These are phyloP conservation scores for Curvularia eragrostidis DNA, from an alignment of 2,329 filamentous ascomycete genomes.

Conservation along the genomic window DNA sequence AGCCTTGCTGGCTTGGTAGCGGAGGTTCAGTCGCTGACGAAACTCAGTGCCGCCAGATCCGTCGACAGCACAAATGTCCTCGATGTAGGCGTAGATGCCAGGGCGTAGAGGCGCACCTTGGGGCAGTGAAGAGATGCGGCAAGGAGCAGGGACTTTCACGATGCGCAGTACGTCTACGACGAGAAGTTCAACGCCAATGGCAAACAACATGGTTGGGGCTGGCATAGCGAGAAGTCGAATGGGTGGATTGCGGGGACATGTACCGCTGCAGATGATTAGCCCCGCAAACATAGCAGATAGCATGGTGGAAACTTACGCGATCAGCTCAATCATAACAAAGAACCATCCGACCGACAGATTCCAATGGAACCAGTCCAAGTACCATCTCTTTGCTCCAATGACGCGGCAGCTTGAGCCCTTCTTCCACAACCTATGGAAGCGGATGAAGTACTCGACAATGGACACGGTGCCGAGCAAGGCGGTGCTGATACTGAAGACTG, in stretches of 20 bases:
- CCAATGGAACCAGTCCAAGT: conserved; percentile 65
- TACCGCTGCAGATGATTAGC: conserved; percentile 48
- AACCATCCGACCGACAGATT: conserved; percentile 63
- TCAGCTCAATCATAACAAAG: conserved; percentile 63
- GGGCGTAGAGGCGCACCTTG: conserved; percentile 59
- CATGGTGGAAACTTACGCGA: conserved; percentile 50
- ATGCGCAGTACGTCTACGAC: conserved; percentile 58
- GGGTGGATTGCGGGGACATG: conserved; percentile 55
- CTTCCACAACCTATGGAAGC: conserved; percentile 58
- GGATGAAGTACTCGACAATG: conserved; percentile 62
- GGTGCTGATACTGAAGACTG: conserved; percentile 63
- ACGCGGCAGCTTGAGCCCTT: conserved; percentile 61
- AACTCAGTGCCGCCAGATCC: conserved; percentile 61
- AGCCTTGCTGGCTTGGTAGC: conserved; percentile 61
- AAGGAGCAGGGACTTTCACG: conserved; percentile 55
- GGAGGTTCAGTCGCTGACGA: conserved; percentile 58
- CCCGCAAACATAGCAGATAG: background rate
- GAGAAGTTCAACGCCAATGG: conserved; percentile 60
- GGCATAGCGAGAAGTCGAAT: conserved; percentile 63
- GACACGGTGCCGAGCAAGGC: conserved; percentile 60
- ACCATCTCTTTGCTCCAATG: conserved; percentile 54
- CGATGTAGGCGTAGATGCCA: conserved; percentile 62
- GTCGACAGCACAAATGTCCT: conserved; percentile 62
- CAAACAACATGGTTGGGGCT: conserved; percentile 59
- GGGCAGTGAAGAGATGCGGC: conserved; percentile 61